Percentiles rank a stretch among this genome's conserved stretches.
Conservation (phyloP, 768 basidiomycete genomes). For the Rhodosporidiobolus odoratus region DNA sequence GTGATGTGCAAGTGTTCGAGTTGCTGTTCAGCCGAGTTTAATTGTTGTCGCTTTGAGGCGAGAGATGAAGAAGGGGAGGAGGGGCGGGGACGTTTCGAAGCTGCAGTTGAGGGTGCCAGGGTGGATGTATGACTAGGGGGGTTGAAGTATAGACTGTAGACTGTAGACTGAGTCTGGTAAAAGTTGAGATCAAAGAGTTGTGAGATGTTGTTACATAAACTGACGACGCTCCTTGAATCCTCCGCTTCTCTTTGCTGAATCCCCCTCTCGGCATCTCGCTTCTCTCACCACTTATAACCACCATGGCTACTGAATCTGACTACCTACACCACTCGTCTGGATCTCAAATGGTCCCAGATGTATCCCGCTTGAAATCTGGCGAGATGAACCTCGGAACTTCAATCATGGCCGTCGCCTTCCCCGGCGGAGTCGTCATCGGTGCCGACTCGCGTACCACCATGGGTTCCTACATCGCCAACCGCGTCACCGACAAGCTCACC, state of each 20-base stretch:
- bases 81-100: slow-evolving; percentile 27
- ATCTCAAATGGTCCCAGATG: slow-evolving; percentile 51
- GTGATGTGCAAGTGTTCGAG: slow-evolving; percentile 17
- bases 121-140: neutral
- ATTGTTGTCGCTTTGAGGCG: neutral
- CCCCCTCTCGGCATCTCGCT: neutral
- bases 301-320: neutral
- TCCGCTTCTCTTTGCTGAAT: neutral
- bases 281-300: neutral
- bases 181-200: neutral
- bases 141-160: neutral
- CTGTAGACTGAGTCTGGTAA: neutral
- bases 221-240: neutral
- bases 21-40: neutral
- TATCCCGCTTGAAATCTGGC: slow-evolving; percentile 80
- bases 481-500: slow-evolving; percentile 85
- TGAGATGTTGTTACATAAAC: neutral
- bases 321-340: slow-evolving; percentile 4
- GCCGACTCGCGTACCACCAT: slow-evolving; percentile 97
- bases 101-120: slow-evolving; percentile 10
- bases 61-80: slow-evolving; percentile 19
- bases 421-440: slow-evolving; percentile 88
- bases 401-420: slow-evolving; percentile 98
- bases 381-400: slow-evolving; percentile 78
- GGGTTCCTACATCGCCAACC: slow-evolving; percentile 94